Evolutionary conservation across 441 rosid species (phyloP).

Genomic region (Populus hybrid): DNA sequence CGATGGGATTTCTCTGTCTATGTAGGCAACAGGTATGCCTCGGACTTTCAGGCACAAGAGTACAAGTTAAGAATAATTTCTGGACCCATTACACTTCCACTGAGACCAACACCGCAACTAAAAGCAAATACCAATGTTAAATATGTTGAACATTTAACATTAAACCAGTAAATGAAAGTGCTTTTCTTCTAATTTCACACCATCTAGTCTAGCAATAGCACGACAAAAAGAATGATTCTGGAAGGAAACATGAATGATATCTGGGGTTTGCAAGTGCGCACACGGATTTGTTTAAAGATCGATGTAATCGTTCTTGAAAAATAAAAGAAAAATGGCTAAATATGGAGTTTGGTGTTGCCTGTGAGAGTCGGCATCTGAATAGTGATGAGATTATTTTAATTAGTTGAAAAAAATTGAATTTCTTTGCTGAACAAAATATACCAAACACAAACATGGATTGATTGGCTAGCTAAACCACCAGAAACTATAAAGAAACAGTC

Average conservation of each 20-base stretch:
- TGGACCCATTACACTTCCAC: constrained; percentile 30
- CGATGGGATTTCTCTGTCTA: constrained; percentile 77
- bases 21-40: constrained; percentile 57
- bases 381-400: neutral
- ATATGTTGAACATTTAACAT: neutral
- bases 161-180: neutral
- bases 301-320: neutral
- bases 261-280: neutral
- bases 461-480: neutral
- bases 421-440: neutral
- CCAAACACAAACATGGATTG: neutral
- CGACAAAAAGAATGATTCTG: neutral
- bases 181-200: neutral
- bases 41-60: constrained; percentile 47
- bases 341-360: too few relatives aligned
- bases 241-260: neutral
- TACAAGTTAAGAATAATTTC: constrained; percentile 58
- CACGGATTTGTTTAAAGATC: neutral
- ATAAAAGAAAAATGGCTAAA: too few relatives aligned
- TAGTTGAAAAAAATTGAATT: neutral
- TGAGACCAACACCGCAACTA: constrained; percentile 43
- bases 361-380: neutral
- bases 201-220: neutral
- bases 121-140: neutral
- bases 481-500: neutral